These are phyloP conservation scores for Zalaria obscura DNA, from an alignment of 2,329 filamentous ascomycete species.

Conservation along the genomic window DNA sequence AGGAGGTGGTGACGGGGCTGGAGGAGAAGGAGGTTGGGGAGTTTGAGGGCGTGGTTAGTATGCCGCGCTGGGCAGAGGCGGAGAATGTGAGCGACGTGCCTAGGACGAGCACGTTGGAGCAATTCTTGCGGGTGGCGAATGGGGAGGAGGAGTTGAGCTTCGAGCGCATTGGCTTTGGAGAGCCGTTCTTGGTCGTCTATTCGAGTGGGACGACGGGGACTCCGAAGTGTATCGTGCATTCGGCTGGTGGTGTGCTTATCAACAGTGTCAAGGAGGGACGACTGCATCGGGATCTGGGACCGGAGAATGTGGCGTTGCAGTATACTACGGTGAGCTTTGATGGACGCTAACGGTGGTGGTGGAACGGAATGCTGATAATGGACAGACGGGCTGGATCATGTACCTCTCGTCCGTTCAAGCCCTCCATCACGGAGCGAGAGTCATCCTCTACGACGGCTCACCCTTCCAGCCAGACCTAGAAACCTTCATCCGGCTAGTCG, in stretches of 20 bases:
- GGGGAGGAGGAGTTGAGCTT: slow-evolving; percentile 34
- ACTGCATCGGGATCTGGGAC: slow-evolving; percentile 34
- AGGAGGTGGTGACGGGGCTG: slow-evolving; percentile 50
- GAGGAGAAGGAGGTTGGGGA: slow-evolving; percentile 24
- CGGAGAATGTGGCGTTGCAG: slow-evolving; percentile 35
- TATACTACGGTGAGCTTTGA: slow-evolving; percentile 35
- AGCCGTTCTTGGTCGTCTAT: slow-evolving; percentile 61
- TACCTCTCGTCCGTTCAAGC: slow-evolving; percentile 49
- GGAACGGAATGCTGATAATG: slow-evolving; percentile 46
- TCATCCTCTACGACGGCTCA: slow-evolving; percentile 69
- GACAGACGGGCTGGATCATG: slow-evolving; percentile 72
- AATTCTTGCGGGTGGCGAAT: slow-evolving; percentile 25
- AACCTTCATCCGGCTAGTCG: slow-evolving; percentile 48
- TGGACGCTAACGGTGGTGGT: background rate
- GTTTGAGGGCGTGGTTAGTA: slow-evolving; percentile 50
- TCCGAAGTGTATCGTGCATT: slow-evolving; percentile 78
- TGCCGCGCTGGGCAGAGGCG: slow-evolving; percentile 50
- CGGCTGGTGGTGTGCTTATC: slow-evolving; percentile 49
- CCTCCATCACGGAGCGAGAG: slow-evolving; percentile 45
- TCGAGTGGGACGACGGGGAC: slow-evolving; percentile 68
- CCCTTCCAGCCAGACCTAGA: slow-evolving; percentile 58
- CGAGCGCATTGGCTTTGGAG: slow-evolving; percentile 50
- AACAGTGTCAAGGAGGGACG: slow-evolving; percentile 46
- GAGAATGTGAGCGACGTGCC: slow-evolving; percentile 44
- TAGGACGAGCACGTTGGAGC: slow-evolving; percentile 26